These are phyloP conservation scores for Bertia moriformis DNA, from an alignment of 2,329 filamentous ascomycete genomes.

Conservation along the genomic window DNA sequence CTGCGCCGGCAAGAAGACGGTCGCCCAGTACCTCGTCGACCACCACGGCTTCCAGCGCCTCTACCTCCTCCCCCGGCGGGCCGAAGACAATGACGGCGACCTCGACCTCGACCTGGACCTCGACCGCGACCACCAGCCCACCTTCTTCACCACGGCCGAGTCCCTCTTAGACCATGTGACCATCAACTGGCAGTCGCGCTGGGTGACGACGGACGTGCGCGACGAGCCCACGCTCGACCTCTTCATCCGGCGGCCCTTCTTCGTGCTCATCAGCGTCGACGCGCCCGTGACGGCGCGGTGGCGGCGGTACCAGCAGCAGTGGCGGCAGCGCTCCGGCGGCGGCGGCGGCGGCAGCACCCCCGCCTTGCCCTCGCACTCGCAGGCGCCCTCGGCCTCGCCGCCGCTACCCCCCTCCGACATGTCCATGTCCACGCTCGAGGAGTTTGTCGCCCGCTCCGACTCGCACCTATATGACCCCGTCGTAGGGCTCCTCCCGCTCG, in stretches of 20 bases:
- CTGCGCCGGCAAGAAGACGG: conserved; percentile 81
- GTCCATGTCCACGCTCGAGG: conserved; percentile 27
- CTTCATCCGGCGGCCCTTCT: conserved; percentile 71
- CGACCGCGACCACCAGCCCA: conserved; percentile 2
- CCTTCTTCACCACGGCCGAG: conserved; percentile 43
- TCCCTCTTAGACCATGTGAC: conserved; percentile 75
- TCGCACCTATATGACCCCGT: conserved; percentile 56
- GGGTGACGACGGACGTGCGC: conserved; percentile 74
- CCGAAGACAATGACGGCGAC: not conserved
- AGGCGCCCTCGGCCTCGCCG: conserved; percentile 1
- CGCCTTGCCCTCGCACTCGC: conserved; percentile 3
- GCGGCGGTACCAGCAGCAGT: conserved; percentile 48
- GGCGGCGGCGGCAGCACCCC: conserved; percentile 2
- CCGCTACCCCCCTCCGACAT: conserved; percentile 3
- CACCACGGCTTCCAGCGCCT: conserved; percentile 71
- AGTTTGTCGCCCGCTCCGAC: conserved; percentile 49
- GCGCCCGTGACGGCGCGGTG: conserved; percentile 75
- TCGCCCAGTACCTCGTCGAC: conserved; percentile 74
- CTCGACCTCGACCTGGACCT: conserved; percentile 5
- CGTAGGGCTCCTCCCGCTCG: conserved; percentile 58
- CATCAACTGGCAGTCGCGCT: conserved; percentile 65
- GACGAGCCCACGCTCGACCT: conserved; percentile 60
- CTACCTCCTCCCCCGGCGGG: conserved; percentile 42
- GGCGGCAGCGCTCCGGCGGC: conserved; percentile 2
- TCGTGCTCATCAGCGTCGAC: conserved; percentile 82